Conservation (phyloP, 805 yeast species). For the Brettanomyces sp. region DNA sequence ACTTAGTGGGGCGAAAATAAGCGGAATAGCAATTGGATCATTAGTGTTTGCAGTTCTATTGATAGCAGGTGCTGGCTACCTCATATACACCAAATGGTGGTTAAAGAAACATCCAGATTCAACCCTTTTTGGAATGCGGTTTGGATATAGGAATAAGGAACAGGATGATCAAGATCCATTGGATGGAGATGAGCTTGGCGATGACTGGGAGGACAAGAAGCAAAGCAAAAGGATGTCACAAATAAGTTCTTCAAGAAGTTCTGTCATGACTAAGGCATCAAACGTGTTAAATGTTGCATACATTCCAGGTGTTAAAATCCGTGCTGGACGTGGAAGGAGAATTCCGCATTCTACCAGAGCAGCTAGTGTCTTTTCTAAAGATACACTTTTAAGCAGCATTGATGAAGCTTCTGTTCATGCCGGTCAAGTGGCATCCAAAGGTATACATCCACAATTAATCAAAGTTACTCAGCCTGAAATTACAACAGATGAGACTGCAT, state of each 20-base stretch:
- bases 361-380: conserved; percentile 22
- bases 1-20: conserved; percentile 25
- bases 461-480: conserved; percentile 8
- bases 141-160: conserved; percentile 18
- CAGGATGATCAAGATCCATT: conserved; percentile 15
- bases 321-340: conserved; percentile 17
- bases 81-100: conserved; percentile 35
- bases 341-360: conserved; percentile 15
- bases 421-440: conserved; percentile 22
- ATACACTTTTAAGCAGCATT: conserved; percentile 24
- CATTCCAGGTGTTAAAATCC: conserved; percentile 83
- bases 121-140: conserved; percentile 7
- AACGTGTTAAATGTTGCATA: conserved; percentile 88
- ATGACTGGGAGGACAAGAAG: conserved; percentile 8
- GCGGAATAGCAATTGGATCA: conserved; percentile 68
- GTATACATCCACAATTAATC: conserved; percentile 19
- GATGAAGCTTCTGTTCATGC: conserved; percentile 25
- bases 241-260: conserved; percentile 38
- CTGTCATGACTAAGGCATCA: conserved; percentile 70
- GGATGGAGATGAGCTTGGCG: background rate
- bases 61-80: conserved; percentile 26
- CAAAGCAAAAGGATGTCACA: conserved; percentile 19
- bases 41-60: conserved; percentile 46
- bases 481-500: conserved; percentile 17
- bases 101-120: conserved; percentile 25